Base-by-base conservation (phyloP, 768 basidiomycete species). In the Chalciporus sphaerocephalus region DNA sequence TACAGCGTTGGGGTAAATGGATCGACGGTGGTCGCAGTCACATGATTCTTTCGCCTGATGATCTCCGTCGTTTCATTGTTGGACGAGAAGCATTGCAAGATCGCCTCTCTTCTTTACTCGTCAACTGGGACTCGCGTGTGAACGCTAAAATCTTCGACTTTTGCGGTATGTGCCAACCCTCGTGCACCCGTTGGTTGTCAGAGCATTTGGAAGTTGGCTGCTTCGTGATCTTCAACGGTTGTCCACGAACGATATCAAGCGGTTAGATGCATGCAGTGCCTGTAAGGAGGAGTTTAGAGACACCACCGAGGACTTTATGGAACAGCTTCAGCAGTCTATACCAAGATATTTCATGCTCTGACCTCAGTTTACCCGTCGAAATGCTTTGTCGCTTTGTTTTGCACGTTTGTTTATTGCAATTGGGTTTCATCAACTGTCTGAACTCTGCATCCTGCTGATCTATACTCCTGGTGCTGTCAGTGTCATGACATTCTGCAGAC, bases 61-160 rank as follows among this genome's bases (percentile, higher is more conserved):
- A 67, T 42, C 49, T 67, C 16, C 59, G 65, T 20, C 57, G 62
- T 18, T 40, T 70, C 34, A 53, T 68, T 42, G 50, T 59, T 5
- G 68, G 69, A 5, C 61, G 62, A 13, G 64, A 68, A 46, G 44
- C 48, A 17, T 57, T 69, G 1, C 60, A 65, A 24, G 57, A 62
- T 21, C 40, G 44, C 17, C 55, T 57, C 32, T 35, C 56, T 8
- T 42, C 44, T 10, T 50, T 58, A 0, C 44, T 66, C 23, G 35
- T 32, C 17, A 49, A 55, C 18, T 22, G 35, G 44, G 40, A 51
- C 41, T 32, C 48, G 9, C 40, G 18, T 20, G 18, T 7, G 24
- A 22, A 45, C 9, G 10, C 13, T 43, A 22, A 18, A n/a, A 18
- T 32, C 5, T 45, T 37, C 17, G 1, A 4, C 20, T 30, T 50